A percentile compares a stretch with the other conserved stretches of the same genome.
phyloP scores from a whole-genome alignment of 192 early-diverging fungal genomes.

The Mortierella hygrophila region DNA sequence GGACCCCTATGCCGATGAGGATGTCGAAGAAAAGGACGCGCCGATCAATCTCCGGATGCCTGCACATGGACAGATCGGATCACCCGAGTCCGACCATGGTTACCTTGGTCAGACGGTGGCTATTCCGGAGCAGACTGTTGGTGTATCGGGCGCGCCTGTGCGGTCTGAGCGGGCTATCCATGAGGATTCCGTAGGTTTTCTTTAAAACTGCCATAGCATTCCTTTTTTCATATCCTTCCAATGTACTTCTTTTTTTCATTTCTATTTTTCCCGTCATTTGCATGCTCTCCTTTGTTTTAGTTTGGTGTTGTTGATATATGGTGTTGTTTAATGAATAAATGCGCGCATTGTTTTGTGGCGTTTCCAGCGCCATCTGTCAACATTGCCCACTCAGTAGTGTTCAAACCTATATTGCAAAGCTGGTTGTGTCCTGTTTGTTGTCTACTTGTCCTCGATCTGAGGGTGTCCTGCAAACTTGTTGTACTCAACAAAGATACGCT shows the following conservation, averaged over 20 bases:
- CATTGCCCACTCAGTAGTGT: not conserved
- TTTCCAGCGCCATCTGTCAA: too few relatives aligned
- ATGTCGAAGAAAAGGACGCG: slow-evolving; percentile 1
- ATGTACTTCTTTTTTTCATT: not conserved
- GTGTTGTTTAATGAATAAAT: not conserved
- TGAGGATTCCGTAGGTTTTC: not conserved
- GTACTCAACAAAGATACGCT: slow-evolving; percentile 60
- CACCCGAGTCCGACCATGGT: not conserved
- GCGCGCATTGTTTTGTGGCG: not conserved
- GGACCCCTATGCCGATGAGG: slow-evolving; percentile 18
- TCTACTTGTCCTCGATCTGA: slow-evolving; percentile 37
- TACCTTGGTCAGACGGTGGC: not conserved
- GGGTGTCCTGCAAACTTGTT: slow-evolving; percentile 55
- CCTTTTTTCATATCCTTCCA: not conserved
- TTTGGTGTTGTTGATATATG: not conserved
- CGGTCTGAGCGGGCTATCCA: not conserved
- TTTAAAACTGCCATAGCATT: not conserved
- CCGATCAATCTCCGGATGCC: not conserved
- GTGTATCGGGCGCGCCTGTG: not conserved
- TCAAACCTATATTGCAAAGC: not conserved
- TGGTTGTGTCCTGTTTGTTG: not conserved
- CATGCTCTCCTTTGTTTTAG: not conserved
- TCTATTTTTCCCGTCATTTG: not conserved
- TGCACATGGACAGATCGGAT: not conserved
- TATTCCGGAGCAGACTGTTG: not conserved